Conservation (phyloP, 148 eudicot species). For the Bassia scoparia region DNA sequence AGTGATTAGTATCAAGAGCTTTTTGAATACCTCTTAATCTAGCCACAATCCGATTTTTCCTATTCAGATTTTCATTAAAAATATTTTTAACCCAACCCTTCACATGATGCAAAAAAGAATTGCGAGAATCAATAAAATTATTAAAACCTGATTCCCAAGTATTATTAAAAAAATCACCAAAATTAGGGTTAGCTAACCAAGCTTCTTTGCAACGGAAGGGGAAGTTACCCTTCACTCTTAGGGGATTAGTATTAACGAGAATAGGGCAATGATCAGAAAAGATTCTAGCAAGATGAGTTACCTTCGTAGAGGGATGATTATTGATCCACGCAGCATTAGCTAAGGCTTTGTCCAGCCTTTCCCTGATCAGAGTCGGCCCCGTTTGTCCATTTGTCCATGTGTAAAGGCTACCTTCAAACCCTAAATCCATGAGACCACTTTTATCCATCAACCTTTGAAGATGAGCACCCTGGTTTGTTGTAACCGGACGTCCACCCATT, state of each 20-base stretch:
- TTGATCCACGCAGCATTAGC: neutral
- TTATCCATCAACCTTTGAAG: neutral
- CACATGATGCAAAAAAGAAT: neutral
- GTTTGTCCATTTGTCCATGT: neutral
- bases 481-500: neutral
- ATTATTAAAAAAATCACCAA: neutral
- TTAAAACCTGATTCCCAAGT: no score
- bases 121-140: neutral
- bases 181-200: neutral
- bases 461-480: fast-evolving
- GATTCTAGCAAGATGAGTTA: neutral
- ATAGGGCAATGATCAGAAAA: neutral
- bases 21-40: neutral
- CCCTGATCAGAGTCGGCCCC: neutral
- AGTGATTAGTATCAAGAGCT: neutral
- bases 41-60: neutral
- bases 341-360: neutral
- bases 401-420: neutral
- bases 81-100: neutral
- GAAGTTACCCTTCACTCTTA: neutral
- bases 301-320: neutral
- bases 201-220: neutral
- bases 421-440: neutral
- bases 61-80: neutral
- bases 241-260: no score